Percentiles rank a stretch among this genome's conserved stretches.
Conservation (phyloP, 176 grass and related monocot species). For the Poa annua region DNA sequence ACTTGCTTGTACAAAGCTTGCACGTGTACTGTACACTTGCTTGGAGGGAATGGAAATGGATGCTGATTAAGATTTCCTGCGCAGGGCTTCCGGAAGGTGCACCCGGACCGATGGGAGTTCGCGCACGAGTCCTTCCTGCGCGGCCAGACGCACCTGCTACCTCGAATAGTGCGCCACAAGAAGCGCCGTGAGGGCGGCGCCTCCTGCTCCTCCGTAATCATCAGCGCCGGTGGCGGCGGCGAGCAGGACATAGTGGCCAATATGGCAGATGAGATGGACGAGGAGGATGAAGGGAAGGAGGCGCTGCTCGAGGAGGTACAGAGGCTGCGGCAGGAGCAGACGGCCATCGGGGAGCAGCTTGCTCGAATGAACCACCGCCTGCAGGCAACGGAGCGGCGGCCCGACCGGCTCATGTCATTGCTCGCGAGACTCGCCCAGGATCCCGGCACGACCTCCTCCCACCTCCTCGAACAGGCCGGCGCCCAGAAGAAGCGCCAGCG, state of each 20-base stretch:
- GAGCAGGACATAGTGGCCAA: not conserved
- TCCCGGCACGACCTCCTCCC: slow-evolving; percentile 44
- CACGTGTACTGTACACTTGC: slow-evolving; percentile 33
- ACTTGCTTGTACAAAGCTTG: not conserved
- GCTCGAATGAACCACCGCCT: slow-evolving; percentile 58
- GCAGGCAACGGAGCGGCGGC: slow-evolving; percentile 62
- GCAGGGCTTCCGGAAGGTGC: slow-evolving; percentile 82
- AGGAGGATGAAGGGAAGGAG: not conserved
- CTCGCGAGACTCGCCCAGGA: slow-evolving; percentile 53
- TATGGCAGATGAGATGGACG: not conserved
- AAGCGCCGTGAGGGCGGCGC: slow-evolving; percentile 40
- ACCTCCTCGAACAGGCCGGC: slow-evolving; percentile 45
- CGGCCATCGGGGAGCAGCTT: slow-evolving; percentile 61
- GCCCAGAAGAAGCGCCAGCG: slow-evolving; percentile 54
- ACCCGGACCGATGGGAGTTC: slow-evolving; percentile 79
- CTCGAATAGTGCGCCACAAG: slow-evolving; percentile 56
- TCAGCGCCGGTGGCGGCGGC: not conserved
- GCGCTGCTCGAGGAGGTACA: slow-evolving; percentile 51
- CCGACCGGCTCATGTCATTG: slow-evolving; percentile 70
- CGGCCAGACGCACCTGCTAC: slow-evolving; percentile 67
- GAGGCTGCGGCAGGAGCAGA: slow-evolving; percentile 58
- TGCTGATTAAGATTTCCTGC: not conserved
- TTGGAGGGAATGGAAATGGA: not conserved
- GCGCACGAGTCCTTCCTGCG: slow-evolving; percentile 72
- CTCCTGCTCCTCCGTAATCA: not conserved